Percentiles rank a stretch among this genome's conserved stretches.
phyloP scores from a whole-genome alignment of 106 monocot genomes.

The Dioscorea dumetorum region DNA sequence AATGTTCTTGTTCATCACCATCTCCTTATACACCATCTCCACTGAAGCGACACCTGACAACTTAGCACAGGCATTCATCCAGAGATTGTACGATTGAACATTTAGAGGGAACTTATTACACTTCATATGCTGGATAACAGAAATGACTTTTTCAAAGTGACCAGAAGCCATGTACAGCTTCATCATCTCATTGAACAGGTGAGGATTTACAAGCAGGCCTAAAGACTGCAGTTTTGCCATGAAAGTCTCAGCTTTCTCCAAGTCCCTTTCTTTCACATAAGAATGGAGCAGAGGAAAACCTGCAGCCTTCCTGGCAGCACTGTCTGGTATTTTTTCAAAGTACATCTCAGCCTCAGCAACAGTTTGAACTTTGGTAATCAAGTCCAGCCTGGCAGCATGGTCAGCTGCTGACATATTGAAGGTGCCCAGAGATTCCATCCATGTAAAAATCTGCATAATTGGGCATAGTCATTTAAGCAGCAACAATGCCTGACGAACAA shows the following conservation, averaged over 20 bases:
- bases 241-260: slow-evolving; percentile 55
- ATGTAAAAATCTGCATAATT: slow-evolving; percentile 66
- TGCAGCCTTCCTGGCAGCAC: slow-evolving; percentile 44
- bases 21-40: slow-evolving; percentile 56
- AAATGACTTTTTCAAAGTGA: slow-evolving; percentile 38
- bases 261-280: slow-evolving; percentile 46
- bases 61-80: slow-evolving; percentile 58
- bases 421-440: slow-evolving; percentile 46
- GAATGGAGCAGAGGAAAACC: slow-evolving; percentile 62
- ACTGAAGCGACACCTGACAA: slow-evolving; percentile 31
- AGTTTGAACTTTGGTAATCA: slow-evolving; percentile 47
- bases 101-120: slow-evolving; percentile 39
- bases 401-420: slow-evolving; percentile 40
- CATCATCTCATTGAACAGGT: slow-evolving; percentile 84
- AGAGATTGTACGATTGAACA: slow-evolving; percentile 72
- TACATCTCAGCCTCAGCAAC: slow-evolving; percentile 60
- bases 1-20: slow-evolving; percentile 47
- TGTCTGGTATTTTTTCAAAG: slow-evolving; percentile 32
- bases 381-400: slow-evolving; percentile 50
- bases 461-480: slow-evolving; percentile 16
- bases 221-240: slow-evolving; percentile 37
- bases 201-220: slow-evolving; percentile 44
- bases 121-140: slow-evolving; percentile 63
- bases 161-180: slow-evolving; percentile 61
- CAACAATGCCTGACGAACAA: neutral